Percentiles rank a stretch among this genome's conserved stretches.
phyloP scores from a whole-genome alignment of 805 yeast species.

The Starmerella roubikii region DNA sequence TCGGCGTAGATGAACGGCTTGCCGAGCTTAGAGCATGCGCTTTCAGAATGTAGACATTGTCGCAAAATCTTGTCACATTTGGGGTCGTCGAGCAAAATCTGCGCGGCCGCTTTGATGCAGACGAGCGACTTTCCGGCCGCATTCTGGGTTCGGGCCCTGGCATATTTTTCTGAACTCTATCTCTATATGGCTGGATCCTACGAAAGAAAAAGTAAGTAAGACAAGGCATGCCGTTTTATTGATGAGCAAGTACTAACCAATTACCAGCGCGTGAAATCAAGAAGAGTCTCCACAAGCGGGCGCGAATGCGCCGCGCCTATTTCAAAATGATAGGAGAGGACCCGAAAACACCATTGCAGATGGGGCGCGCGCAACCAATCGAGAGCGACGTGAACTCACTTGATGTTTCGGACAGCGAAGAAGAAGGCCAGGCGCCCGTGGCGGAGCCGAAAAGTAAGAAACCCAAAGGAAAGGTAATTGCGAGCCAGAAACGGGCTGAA shows the following conservation, averaged over 20 bases:
- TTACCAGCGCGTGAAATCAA: slow-evolving; percentile 53
- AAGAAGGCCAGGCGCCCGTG: slow-evolving; percentile 6
- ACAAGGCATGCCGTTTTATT: not conserved
- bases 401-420: slow-evolving; percentile 14
- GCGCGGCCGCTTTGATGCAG: slow-evolving; percentile 54
- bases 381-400: slow-evolving; percentile 9
- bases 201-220: slow-evolving; percentile 28
- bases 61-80: slow-evolving; percentile 94
- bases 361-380: not conserved
- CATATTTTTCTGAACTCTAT: too few relatives aligned
- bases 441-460: slow-evolving; percentile 5
- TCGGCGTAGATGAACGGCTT: slow-evolving; percentile 95
- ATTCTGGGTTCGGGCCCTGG: too few relatives aligned
- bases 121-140: too few relatives aligned
- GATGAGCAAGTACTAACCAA: slow-evolving; percentile 10
- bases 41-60: slow-evolving; percentile 88
- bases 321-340: slow-evolving; percentile 58
- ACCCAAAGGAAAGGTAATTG: slow-evolving; percentile 28
- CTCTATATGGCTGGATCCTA: slow-evolving; percentile 18
- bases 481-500: slow-evolving; percentile 34
- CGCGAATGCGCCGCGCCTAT: slow-evolving; percentile 68
- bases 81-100: slow-evolving; percentile 89
- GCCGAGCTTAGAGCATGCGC: slow-evolving; percentile 91
- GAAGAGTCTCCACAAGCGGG: slow-evolving; percentile 61
- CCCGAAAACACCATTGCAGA: slow-evolving; percentile 23